Base-by-base conservation (phyloP, 768 basidiomycete genomes). In the Hericium erinaceus region DNA sequence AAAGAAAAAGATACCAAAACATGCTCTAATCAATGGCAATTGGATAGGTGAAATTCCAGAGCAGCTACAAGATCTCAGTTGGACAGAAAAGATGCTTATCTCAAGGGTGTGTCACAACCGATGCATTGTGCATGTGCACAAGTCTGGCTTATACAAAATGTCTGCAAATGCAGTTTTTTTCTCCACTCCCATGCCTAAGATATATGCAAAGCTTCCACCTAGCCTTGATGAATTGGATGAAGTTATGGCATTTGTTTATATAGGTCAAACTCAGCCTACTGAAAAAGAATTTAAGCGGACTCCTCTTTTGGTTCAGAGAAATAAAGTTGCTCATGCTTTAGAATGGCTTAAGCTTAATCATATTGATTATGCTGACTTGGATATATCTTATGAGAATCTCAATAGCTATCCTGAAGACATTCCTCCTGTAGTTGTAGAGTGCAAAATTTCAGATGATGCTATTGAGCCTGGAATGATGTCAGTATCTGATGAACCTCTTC, bases 31-130 rank as follows among this genome's bases (percentile, higher is more conserved):
- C 0, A 73, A 72, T 62, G 67, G 70, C 2, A 41, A 73, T 1
- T 75, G 73, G 73, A 9, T 77, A 0, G 74, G 75, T 0, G 52
- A 67, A 1, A 66, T 74, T 1, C 75, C 72, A 2, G 9, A 37
- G 4, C 64, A 61, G 11, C 51, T 77, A 1, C 28, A 64, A 33
- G 49, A 59, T 2, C 58, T 76, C 1, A 67, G 46, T 5, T 73
- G 67, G 52, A 61, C 64, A 0, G 74, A 77, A 57, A 64, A 69
- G 26, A 57, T 67, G 28, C 51, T 72, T 0, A 57, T 74, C 5
- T 58, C 72, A 0, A 49, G 61, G 15, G 64, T 67, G 0, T 28
- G 68, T 3, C 67, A 68, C n/a, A 73, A 72, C 57, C 7, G 57
- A 0, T 74, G 68, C 57, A 53, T 73, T 5, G 68, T 73, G 0